Evolutionary conservation across 2,329 filamentous ascomycete genomes (phyloP).

Genomic region (Neurospora sp.): DNA sequence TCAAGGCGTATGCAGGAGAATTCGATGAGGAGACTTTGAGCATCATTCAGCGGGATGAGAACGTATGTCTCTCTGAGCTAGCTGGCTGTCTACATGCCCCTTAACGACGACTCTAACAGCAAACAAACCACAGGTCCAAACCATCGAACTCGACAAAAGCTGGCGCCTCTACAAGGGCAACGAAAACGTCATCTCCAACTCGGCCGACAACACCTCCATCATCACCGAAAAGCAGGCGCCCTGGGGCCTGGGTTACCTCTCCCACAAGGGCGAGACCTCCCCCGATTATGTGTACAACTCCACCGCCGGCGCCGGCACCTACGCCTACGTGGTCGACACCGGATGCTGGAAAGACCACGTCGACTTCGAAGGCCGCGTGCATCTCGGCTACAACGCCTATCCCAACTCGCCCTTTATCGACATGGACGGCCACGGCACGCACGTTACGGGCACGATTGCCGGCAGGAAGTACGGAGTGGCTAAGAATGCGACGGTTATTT

Average conservation of each 20-base stretch:
- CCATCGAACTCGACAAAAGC: constrained; percentile 15
- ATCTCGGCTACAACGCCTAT: constrained; percentile 10
- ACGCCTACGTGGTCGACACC: constrained; percentile 23
- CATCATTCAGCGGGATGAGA: constrained; percentile 26
- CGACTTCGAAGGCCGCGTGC: constrained; percentile 10
- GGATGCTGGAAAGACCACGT: constrained; percentile 8
- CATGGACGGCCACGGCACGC: constrained; percentile 10
- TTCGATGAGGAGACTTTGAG: constrained; percentile 33
- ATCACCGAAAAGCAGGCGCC: constrained; percentile 10
- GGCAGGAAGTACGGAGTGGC: constrained; percentile 8
- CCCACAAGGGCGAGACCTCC: constrained; percentile 11
- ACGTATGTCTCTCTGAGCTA: constrained; percentile 16
- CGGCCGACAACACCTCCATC: background rate
- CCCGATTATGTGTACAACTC: constrained; percentile 20
- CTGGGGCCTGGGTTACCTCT: constrained; percentile 23
- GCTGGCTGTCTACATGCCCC: background rate
- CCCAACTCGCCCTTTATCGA: constrained; percentile 3
- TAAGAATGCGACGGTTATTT: constrained; percentile 8
- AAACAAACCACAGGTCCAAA: constrained; percentile 10
- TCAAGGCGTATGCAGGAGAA: constrained; percentile 31
- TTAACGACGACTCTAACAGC: background rate
- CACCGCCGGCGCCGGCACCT: constrained; percentile 19
- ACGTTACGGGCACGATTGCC: constrained; percentile 6
- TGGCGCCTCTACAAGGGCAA: constrained; percentile 7
- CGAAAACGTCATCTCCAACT: background rate